phyloP scores from a whole-genome alignment of 1,139 yeast species.

The Saccharomycopsis hybrid region DNA sequence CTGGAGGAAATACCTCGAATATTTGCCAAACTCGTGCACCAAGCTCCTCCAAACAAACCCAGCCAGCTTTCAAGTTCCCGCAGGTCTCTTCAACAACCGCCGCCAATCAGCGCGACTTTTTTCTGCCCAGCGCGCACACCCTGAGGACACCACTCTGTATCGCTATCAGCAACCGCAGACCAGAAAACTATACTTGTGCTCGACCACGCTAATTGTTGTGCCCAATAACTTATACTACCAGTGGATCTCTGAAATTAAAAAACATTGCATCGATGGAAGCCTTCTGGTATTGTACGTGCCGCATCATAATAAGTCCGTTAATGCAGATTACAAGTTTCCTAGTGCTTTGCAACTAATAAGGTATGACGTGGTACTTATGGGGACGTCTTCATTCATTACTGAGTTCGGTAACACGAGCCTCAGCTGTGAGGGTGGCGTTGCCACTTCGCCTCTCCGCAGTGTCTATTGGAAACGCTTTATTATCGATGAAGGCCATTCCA shows the following conservation, averaged over 20 bases:
- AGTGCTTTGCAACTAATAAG: conserved; percentile 33
- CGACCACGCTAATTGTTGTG: conserved; percentile 54
- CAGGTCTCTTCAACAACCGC: conserved; percentile 21
- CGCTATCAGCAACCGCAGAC: too few relatives aligned
- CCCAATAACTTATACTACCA: conserved; percentile 65
- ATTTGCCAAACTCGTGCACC: conserved; percentile 41
- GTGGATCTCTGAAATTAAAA: conserved; percentile 53
- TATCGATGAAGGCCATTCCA: conserved; percentile 70
- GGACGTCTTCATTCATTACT: conserved; percentile 40
- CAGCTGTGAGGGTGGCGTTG: too few relatives aligned
- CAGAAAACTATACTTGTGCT: conserved; percentile 37
- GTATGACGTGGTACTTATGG: conserved; percentile 48
- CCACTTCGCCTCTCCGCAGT: conserved; percentile 33
- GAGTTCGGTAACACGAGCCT: too few relatives aligned
- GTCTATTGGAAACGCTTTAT: conserved; percentile 64
- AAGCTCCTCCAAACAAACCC: conserved; percentile 34
- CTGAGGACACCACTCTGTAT: neutral
- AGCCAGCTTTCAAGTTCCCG: conserved; percentile 38
- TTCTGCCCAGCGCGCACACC: too few relatives aligned
- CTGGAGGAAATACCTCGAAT: conserved; percentile 44
- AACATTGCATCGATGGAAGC: conserved; percentile 40
- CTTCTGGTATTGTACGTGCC: conserved; percentile 33
- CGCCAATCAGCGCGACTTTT: conserved; percentile 12
- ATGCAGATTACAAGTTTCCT: conserved; percentile 23
- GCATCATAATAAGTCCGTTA: conserved; percentile 14